These are phyloP conservation scores for Pythium apleroticum DNA, from an alignment of 352 stramenopile species.

Conservation along the genomic window DNA sequence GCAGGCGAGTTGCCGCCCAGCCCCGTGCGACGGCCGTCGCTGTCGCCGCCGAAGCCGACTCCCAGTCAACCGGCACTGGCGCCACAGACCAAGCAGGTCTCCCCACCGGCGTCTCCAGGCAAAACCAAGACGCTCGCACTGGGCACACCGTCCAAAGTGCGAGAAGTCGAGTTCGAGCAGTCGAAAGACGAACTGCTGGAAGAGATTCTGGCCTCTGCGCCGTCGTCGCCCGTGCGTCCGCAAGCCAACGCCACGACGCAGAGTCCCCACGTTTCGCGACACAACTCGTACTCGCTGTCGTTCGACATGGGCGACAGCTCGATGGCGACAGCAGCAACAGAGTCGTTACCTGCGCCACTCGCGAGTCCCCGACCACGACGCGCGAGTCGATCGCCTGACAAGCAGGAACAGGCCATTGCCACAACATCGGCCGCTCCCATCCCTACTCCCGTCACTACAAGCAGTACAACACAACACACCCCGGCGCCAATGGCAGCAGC, in stretches of 20 bases:
- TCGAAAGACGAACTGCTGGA: constrained; percentile 69
- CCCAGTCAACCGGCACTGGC: not conserved
- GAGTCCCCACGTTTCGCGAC: constrained; percentile 24
- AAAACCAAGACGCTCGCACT: constrained; percentile 40
- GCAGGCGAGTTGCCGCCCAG: not conserved
- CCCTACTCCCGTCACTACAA: not conserved
- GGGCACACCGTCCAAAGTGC: constrained; percentile 39
- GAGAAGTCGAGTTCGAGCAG: constrained; percentile 64
- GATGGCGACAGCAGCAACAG: not conserved
- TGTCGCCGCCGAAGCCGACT: constrained; percentile 17
- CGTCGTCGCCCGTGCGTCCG: constrained; percentile 11
- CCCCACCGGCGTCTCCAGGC: constrained; percentile 22
- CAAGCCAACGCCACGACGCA: not conserved
- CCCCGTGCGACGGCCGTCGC: not conserved
- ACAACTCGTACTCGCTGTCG: constrained; percentile 51
- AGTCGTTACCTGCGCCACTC: not conserved
- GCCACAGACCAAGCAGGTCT: not conserved
- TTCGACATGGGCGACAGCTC: constrained; percentile 38
- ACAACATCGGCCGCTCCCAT: not conserved
- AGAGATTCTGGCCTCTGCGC: constrained; percentile 41
- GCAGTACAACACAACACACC: not conserved
- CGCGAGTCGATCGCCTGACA: constrained; percentile 13
- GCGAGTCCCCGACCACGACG: not conserved
- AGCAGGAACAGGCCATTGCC: not conserved
- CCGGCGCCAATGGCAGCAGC: not conserved